Base-by-base conservation (phyloP, 2,329 filamentous ascomycete species). In the Curvularia sp. region DNA sequence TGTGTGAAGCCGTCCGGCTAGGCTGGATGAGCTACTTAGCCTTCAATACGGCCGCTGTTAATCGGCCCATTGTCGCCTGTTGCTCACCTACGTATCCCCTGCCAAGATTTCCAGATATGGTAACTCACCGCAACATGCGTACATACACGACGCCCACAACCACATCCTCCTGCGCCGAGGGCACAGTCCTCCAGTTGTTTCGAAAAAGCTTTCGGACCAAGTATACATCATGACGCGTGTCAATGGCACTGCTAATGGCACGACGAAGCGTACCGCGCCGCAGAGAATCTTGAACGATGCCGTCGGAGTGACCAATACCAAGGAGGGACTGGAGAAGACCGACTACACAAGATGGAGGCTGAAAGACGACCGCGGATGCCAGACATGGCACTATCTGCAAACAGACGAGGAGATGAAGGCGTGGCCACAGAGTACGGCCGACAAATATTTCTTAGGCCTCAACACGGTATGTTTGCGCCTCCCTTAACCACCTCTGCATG, bases 311-410 rank as follows among this genome's bases (percentile, higher is more conserved):
- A 59, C 34, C 23, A 68, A 58, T 53, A 58, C 21, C 43, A 55
- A 56, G 6, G 61, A 49, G 13, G 59, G 54, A 7, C 55, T 68
- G 23, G 51, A 69, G 57, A 87, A 85, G 72, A 97, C 93, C 4
- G 94, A 99, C 77, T 86, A 86, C 65, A 85, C 87, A 7, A 84
- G 90, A 77, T 99, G 95, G 95, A 86, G 95, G 61, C 80, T 98
- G 74, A 85, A 87, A 60, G 89, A 96, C 71, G 91, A 96, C 59
- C 84, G 86, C 50, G 94, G 95, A 48, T 85, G 91, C 54, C 93
- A 97, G 70, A 97, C 92, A 49, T 99, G 95, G 95, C 91, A 95
- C 71, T 99, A 98, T 74, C 81, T 99, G 3, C 80, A 85, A 62
- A 86, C 86, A 9, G 89, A 95, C 53, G 83, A 91, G 58, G 87